Evolutionary conservation across 225 moss, liverwort and hornwort species (phyloP).

Genomic region (Marchantia paleacea): DNA sequence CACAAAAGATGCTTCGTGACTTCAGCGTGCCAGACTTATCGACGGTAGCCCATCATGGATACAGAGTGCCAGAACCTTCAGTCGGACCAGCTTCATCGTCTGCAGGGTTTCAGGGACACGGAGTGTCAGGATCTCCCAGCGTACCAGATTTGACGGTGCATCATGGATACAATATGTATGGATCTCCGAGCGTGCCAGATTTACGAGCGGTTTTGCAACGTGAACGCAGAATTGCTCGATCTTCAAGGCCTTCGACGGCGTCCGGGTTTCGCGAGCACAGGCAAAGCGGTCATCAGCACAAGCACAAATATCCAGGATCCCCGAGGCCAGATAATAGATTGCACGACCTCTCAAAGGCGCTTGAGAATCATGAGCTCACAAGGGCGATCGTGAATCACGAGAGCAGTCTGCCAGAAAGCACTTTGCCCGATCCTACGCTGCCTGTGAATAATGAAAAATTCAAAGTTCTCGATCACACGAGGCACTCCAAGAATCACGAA

Average conservation of each 20-base stretch:
- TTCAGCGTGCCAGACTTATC: conserved; percentile 2
- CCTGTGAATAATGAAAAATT: background rate
- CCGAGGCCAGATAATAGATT: background rate
- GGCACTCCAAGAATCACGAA: background rate
- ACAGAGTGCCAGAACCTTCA: background rate
- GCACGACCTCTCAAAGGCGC: conserved; percentile 2
- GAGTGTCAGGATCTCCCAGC: conserved; percentile 7
- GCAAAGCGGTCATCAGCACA: background rate
- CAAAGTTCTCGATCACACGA: background rate
- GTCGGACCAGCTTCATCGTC: background rate
- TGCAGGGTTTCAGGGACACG: background rate
- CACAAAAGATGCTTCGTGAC: background rate
- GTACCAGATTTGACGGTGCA: conserved; percentile 14
- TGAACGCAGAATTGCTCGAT: conserved; percentile 1
- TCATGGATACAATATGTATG: conserved; percentile 3
- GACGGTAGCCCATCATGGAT: background rate
- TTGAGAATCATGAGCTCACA: conserved; percentile 13
- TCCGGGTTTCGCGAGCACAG: conserved; percentile 12
- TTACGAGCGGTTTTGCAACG: conserved; percentile 1
- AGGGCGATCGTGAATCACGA: conserved; percentile 14
- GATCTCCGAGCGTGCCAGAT: conserved; percentile 19
- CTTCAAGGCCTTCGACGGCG: conserved; percentile 1
- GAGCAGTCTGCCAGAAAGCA: conserved; percentile 3
- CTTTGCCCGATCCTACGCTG: conserved; percentile 13
- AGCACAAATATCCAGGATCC: background rate